These are phyloP conservation scores for Aethionema arabicum DNA, from an alignment of 345 rosid species.

Conservation along the genomic window DNA sequence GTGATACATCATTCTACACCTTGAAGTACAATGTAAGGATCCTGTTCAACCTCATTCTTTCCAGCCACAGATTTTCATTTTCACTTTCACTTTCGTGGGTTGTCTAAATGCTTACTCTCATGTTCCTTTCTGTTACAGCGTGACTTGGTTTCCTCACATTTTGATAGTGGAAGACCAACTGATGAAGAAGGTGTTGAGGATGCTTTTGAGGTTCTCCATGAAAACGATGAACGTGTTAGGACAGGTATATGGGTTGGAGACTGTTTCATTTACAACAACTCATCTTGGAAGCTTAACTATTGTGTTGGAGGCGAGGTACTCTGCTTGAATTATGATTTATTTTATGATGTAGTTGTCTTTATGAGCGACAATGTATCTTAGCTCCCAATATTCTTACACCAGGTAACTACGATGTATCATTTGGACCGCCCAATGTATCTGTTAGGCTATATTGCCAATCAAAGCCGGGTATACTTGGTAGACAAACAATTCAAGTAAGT, in stretches of 20 bases:
- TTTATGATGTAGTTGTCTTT: background rate
- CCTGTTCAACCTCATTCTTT: constrained; percentile 2
- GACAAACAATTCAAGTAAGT: constrained; percentile 99
- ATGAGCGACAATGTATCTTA: background rate
- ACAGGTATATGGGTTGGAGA: constrained; percentile 99
- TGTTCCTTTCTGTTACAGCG: constrained; percentile 53
- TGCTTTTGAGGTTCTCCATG: constrained; percentile 99
- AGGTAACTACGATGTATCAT: constrained; percentile 99
- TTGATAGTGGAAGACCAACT: constrained; percentile 84
- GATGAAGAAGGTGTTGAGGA: constrained; percentile 99
- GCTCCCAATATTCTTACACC: constrained; percentile 19
- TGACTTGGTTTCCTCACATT: constrained; percentile 78
- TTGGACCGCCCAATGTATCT: constrained; percentile 99
- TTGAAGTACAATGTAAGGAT: constrained; percentile 83
- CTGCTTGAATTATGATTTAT: no score
- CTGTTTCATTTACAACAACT: constrained; percentile 97
- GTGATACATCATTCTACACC: constrained; percentile 95
- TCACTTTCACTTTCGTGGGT: background rate
- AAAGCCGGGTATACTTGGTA: constrained; percentile 93
- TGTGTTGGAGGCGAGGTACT: constrained; percentile 99
- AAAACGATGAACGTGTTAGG: constrained; percentile 95
- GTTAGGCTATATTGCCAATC: constrained; percentile 95
- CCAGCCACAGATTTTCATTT: background rate
- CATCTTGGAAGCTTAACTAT: constrained; percentile 97
- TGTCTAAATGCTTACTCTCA: constrained; percentile 15